Conservation (phyloP, 2,329 filamentous ascomycete species). For the Pseudocercospora fuligena region DNA sequence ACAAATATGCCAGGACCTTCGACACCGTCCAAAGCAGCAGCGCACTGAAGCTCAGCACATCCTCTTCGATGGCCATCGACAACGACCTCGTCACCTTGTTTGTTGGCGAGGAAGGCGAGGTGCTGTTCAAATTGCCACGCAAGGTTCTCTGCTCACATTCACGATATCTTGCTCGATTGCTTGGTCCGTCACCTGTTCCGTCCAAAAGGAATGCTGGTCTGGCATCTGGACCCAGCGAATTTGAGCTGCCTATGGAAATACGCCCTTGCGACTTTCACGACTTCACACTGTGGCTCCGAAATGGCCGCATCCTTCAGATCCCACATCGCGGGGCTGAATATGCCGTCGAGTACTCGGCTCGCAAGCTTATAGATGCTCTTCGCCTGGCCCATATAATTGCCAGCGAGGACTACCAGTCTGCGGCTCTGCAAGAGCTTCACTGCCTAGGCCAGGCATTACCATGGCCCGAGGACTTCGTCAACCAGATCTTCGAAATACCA, state of each 20-base stretch:
- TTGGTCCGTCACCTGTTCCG: not conserved
- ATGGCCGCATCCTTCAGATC: conserved; percentile 22
- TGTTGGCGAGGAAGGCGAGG: not conserved
- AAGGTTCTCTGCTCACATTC: not conserved
- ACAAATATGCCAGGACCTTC: not conserved
- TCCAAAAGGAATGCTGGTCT: not conserved
- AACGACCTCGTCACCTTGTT: not conserved
- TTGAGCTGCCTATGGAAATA: not conserved
- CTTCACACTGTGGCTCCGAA: conserved; percentile 19
- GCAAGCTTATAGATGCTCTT: not conserved
- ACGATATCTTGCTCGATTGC: not conserved
- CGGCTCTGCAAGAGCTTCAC: not conserved
- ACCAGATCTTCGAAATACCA: not conserved
- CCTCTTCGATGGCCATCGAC: not conserved
- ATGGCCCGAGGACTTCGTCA: not conserved
- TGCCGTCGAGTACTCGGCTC: not conserved
- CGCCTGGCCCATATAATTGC: not conserved
- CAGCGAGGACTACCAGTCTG: not conserved
- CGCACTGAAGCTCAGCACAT: not conserved
- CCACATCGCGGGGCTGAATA: conserved; percentile 9
- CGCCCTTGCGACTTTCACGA: conserved; percentile 1
- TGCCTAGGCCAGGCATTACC: not conserved
- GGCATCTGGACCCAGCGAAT: not conserved
- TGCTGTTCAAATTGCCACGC: not conserved
- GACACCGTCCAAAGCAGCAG: not conserved